Conservation (phyloP, 2,329 filamentous ascomycete genomes). For the Ceratocystis papillata region DNA sequence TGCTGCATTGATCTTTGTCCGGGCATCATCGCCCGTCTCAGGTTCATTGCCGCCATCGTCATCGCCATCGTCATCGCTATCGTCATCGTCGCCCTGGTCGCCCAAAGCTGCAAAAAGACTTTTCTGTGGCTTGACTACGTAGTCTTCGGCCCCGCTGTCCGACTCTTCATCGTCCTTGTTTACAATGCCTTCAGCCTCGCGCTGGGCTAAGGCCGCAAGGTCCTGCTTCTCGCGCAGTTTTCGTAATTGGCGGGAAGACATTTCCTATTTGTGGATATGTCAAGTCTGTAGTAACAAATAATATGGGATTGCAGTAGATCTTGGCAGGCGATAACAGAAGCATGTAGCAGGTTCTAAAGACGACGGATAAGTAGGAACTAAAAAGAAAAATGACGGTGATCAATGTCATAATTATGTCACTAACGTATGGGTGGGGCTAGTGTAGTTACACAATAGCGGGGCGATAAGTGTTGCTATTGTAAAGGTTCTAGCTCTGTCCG, state of each 20-base stretch:
- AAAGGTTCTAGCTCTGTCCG: too few relatives aligned
- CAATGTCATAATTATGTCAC: background rate
- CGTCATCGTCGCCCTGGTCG: constrained; percentile 35
- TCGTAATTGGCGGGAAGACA: constrained; percentile 44
- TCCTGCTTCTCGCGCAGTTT: constrained; percentile 44
- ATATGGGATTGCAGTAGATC: background rate
- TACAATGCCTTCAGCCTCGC: constrained; percentile 27
- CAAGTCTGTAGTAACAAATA: background rate
- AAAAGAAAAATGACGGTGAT: background rate
- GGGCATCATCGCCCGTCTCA: constrained; percentile 25
- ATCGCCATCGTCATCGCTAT: constrained; percentile 31
- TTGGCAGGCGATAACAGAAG: too few relatives aligned
- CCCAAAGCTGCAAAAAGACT: constrained; percentile 46
- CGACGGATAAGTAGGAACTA: background rate
- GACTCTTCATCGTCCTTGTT: constrained; percentile 29
- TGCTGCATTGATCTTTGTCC: constrained; percentile 12
- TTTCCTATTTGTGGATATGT: constrained; percentile 27
- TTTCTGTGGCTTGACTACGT: constrained; percentile 32
- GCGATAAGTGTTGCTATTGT: too few relatives aligned
- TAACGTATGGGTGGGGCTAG: background rate
- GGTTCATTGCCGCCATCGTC: constrained; percentile 25
- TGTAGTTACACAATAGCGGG: background rate
- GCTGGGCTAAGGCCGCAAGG: constrained; percentile 29
- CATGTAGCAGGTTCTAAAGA: background rate
- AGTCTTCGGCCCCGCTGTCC: constrained; percentile 29